These are phyloP conservation scores for Lenwebbia sp. DNA, from an alignment of 345 rosid genomes.

Conservation along the genomic window DNA sequence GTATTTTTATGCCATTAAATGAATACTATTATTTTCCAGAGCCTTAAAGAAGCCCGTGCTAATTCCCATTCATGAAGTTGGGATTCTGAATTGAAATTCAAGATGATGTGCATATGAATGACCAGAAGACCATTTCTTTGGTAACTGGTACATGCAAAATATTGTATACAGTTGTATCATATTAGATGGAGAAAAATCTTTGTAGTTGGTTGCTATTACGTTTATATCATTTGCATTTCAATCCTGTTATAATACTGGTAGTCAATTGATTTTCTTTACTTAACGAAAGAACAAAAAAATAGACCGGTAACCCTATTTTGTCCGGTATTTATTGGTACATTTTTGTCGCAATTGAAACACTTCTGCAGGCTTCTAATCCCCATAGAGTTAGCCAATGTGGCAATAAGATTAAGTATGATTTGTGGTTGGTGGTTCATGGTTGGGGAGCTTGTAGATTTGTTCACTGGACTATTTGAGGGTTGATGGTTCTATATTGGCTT, in stretches of 20 bases:
- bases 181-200: background rate
- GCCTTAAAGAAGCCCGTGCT: slow-evolving; percentile 23
- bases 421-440: background rate
- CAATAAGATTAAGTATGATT: background rate
- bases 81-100: background rate
- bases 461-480: background rate
- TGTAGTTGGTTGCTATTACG: background rate
- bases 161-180: background rate
- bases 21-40: background rate
- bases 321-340: background rate
- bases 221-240: background rate
- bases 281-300: background rate
- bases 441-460: background rate
- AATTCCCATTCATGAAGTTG: slow-evolving; percentile 23
- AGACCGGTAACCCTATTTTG: background rate
- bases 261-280: background rate
- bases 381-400: background rate
- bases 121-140: background rate
- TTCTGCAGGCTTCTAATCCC: background rate
- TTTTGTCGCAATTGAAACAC: background rate
- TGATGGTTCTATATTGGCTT: background rate
- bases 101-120: background rate
- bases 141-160: background rate
- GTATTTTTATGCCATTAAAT: background rate
- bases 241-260: background rate